Conservation (phyloP, 1,284 basidiomycete genomes). For the Sporisorium reilianum region DNA sequence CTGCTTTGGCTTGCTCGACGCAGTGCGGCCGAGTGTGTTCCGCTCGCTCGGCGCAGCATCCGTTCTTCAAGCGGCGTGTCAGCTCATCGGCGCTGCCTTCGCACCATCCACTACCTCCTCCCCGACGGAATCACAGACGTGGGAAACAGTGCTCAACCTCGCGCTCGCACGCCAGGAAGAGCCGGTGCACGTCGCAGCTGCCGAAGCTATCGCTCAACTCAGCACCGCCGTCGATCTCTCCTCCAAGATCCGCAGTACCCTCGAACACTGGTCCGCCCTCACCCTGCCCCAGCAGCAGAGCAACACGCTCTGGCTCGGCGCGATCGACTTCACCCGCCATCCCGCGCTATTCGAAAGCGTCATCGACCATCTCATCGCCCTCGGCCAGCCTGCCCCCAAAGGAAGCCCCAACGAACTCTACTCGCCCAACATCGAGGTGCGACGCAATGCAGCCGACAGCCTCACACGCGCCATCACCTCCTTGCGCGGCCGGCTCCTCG, state of each 20-base stretch:
- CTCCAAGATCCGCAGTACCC: slow-evolving; percentile 58
- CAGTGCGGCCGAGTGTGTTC: slow-evolving; percentile 75
- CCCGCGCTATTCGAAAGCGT: slow-evolving; percentile 74
- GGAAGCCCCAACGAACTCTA: slow-evolving; percentile 42
- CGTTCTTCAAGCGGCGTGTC: slow-evolving; percentile 80
- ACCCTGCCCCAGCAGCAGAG: slow-evolving; percentile 79
- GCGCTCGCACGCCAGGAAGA: slow-evolving; percentile 79
- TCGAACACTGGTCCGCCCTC: slow-evolving; percentile 76
- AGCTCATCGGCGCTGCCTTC: slow-evolving; percentile 75
- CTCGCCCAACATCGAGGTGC: slow-evolving; percentile 74
- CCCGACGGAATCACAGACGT: slow-evolving; percentile 19
- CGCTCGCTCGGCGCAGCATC: slow-evolving; percentile 80
- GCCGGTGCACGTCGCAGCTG: slow-evolving; percentile 80
- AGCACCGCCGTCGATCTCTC: slow-evolving; percentile 78
- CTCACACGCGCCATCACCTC: slow-evolving; percentile 70
- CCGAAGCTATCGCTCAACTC: slow-evolving; percentile 76
- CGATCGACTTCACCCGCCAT: slow-evolving; percentile 76
- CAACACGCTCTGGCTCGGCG: slow-evolving; percentile 80
- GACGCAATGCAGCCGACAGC: slow-evolving; percentile 79
- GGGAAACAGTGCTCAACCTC: slow-evolving; percentile 74
- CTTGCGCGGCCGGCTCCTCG: background rate
- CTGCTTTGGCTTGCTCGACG: slow-evolving; percentile 74
- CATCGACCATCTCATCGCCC: slow-evolving; percentile 75
- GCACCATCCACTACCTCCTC: slow-evolving; percentile 7
- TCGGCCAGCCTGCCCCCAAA: slow-evolving; percentile 74